Conservation (phyloP, 768 basidiomycete genomes). For the Fomitopsis serialis region DNA sequence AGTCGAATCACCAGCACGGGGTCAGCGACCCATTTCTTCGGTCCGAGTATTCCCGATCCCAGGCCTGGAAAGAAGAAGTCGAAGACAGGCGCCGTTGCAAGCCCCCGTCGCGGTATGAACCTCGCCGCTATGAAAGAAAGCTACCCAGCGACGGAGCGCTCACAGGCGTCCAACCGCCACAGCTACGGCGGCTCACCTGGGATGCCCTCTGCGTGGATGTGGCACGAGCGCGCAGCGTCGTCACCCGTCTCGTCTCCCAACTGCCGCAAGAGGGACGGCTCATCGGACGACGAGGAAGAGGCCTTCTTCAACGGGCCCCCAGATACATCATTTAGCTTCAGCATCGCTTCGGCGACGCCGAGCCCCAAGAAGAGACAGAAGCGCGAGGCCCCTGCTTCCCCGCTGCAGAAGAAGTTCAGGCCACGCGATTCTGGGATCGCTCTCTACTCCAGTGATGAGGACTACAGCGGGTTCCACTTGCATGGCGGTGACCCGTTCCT, state of each 20-base stretch:
- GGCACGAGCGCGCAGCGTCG: conserved; percentile 6
- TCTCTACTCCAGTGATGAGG: conserved; percentile 46
- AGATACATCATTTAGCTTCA: conserved; percentile 53
- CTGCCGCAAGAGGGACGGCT: conserved; percentile 13
- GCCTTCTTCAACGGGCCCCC: conserved; percentile 31
- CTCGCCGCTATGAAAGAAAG: background rate
- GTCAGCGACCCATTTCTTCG: conserved; percentile 66
- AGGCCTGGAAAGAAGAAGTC: background rate
- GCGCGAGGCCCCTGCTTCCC: conserved; percentile 19
- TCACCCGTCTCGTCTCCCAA: conserved; percentile 12
- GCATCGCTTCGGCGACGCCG: conserved; percentile 53
- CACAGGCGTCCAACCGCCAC: conserved; percentile 45
- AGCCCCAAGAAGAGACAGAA: conserved; percentile 36
- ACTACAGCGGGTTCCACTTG: conserved; percentile 5
- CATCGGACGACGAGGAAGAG: conserved; percentile 19
- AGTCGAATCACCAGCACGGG: conserved; percentile 47
- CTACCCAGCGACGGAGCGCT: conserved; percentile 12
- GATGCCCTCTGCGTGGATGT: conserved; percentile 6
- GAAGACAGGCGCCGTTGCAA: background rate
- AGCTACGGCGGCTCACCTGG: conserved; percentile 53
- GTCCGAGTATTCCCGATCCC: conserved; percentile 39
- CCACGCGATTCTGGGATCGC: conserved; percentile 64
- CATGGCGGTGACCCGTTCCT: conserved; percentile 12
- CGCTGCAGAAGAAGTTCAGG: conserved; percentile 62
- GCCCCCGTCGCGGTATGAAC: background rate